phyloP scores from a whole-genome alignment of 805 yeast species.

The Pichia deserticola region DNA sequence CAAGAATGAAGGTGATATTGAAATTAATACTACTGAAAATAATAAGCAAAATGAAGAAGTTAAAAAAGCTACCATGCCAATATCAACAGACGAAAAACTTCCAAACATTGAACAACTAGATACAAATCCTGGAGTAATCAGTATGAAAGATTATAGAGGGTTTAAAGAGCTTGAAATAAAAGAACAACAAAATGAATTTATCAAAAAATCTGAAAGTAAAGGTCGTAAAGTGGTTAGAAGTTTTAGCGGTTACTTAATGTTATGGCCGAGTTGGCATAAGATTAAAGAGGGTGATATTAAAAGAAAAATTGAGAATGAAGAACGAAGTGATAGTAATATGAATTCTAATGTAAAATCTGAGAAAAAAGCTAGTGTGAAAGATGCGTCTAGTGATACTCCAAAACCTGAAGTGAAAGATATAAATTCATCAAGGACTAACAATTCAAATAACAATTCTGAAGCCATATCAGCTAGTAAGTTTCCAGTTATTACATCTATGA shows the following conservation, averaged over 20 bases:
- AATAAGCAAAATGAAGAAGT: no score
- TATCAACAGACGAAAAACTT: background rate
- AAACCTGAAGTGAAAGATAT: background rate
- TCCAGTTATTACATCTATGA: no score
- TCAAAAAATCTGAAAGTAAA: conserved; percentile 9
- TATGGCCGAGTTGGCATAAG: conserved; percentile 18
- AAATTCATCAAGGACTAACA: no score
- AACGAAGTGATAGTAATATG: background rate
- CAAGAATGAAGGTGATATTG: no score
- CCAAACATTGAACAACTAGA: conserved; percentile 9
- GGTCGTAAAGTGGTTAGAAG: conserved; percentile 14
- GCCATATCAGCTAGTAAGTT: no score
- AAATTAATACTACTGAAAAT: no score
- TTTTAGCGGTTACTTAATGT: conserved; percentile 23
- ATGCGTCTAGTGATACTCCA: background rate
- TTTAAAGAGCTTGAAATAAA: conserved; percentile 5
- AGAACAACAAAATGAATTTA: conserved; percentile 12
- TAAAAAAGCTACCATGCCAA: no score
- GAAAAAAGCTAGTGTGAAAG: no score
- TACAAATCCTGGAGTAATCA: conserved; percentile 8
- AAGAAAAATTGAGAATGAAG: background rate
- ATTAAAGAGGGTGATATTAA: conserved; percentile 4
- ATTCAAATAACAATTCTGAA: no score
- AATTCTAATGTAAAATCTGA: background rate
- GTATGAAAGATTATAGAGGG: conserved; percentile 8